Conservation (phyloP, 2,329 filamentous ascomycete genomes). For the Aspergillus ochraceus region DNA sequence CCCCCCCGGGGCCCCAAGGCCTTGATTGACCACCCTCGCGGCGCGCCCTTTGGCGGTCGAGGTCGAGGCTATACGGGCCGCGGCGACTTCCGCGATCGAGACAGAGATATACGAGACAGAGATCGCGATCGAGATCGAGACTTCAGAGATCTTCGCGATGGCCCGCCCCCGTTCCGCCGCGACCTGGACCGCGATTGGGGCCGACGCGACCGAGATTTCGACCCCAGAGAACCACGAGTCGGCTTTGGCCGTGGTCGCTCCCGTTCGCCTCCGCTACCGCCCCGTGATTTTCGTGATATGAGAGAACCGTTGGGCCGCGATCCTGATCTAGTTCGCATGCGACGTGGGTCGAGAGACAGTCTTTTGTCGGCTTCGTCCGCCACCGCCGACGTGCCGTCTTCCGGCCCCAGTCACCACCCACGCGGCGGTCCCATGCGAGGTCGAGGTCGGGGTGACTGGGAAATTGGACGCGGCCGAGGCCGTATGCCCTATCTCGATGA, state of each 20-base stretch:
- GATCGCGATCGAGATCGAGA: slow-evolving; percentile 46
- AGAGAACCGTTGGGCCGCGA: slow-evolving; percentile 39
- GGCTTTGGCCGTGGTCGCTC: slow-evolving; percentile 49
- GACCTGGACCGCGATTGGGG: slow-evolving; percentile 47
- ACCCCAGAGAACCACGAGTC: slow-evolving; percentile 44
- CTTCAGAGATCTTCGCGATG: slow-evolving; percentile 43
- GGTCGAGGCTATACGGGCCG: slow-evolving; percentile 46
- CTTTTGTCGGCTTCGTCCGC: slow-evolving; percentile 38
- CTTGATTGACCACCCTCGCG: slow-evolving; percentile 67
- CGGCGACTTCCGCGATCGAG: slow-evolving; percentile 49
- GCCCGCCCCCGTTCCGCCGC: slow-evolving; percentile 39
- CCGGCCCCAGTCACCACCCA: slow-evolving; percentile 32
- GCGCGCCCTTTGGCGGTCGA: slow-evolving; percentile 41
- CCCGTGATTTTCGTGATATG: slow-evolving; percentile 41
- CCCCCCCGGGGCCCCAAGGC: slow-evolving; percentile 81
- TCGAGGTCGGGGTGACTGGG: slow-evolving; percentile 45
- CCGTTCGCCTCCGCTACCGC: slow-evolving; percentile 39
- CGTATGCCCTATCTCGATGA: slow-evolving; percentile 42
- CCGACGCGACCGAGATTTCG: slow-evolving; percentile 49
- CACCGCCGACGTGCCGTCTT: slow-evolving; percentile 36
- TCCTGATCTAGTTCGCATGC: slow-evolving; percentile 40
- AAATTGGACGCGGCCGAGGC: slow-evolving; percentile 45
- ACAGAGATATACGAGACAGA: slow-evolving; percentile 61
- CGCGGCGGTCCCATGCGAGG: slow-evolving; percentile 43
- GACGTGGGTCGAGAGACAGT: slow-evolving; percentile 47